Conservation (phyloP, 2,329 filamentous ascomycete species). For the Alternaria sp. region DNA sequence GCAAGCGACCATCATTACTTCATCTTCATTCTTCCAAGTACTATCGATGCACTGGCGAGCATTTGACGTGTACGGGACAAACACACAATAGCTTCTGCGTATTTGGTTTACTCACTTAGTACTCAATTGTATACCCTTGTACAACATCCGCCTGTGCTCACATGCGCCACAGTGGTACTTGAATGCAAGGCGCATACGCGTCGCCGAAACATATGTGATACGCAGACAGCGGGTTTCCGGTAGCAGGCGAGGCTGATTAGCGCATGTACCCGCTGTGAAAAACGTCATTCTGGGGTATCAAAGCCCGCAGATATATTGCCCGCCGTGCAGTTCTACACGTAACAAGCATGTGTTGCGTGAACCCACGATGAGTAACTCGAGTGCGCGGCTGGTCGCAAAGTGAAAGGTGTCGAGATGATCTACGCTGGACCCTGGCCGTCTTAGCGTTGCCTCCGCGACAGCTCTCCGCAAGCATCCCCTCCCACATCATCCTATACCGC, state of each 20-base stretch:
- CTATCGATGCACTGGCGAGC: neutral
- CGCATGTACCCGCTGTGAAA: neutral
- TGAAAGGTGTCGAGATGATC: slow-evolving; percentile 5
- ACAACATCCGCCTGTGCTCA: neutral
- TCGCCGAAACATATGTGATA: slow-evolving; percentile 9
- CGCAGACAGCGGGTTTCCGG: slow-evolving; percentile 14
- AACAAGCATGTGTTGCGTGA: neutral
- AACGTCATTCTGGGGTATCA: neutral
- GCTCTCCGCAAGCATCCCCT: slow-evolving; percentile 38
- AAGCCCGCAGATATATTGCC: neutral
- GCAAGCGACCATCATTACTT: neutral
- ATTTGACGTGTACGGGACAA: neutral
- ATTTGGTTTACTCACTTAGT: neutral
- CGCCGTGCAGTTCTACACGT: neutral
- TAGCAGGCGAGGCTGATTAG: slow-evolving; percentile 12
- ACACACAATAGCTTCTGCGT: neutral
- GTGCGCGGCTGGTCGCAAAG: neutral
- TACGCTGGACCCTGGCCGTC: slow-evolving; percentile 29
- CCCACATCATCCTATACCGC: slow-evolving; percentile 5
- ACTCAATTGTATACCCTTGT: neutral
- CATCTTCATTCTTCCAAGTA: neutral
- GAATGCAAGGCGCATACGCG: neutral
- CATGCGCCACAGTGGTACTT: neutral
- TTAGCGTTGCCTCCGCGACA: slow-evolving; percentile 29
- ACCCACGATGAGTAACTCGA: neutral